These are phyloP conservation scores for Saturnispora gosingensis DNA, from an alignment of 805 yeast genomes.

Conservation along the genomic window DNA sequence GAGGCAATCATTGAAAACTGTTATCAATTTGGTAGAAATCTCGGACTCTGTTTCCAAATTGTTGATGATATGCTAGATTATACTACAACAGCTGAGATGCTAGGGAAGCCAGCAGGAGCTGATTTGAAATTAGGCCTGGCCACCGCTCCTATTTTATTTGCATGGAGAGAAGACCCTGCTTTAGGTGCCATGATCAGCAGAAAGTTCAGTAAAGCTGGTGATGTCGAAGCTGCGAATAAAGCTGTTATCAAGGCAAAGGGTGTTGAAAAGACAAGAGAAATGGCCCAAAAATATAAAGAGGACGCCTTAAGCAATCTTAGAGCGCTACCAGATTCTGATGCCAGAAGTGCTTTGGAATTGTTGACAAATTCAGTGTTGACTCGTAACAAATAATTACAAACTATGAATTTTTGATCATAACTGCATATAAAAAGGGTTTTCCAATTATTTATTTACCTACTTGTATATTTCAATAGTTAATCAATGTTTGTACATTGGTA, in stretches of 20 bases:
- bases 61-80: conserved; percentile 96
- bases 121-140: conserved; percentile 91
- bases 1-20: conserved; percentile 71
- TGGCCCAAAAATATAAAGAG: conserved; percentile 73
- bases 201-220: conserved; percentile 74
- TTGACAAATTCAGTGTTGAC: conserved; percentile 77
- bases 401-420: neutral
- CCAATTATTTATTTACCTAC: neutral
- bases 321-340: conserved; percentile 76
- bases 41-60: conserved; percentile 92
- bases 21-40: conserved; percentile 84
- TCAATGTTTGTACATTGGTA: neutral
- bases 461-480: neutral
- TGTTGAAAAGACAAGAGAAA: conserved; percentile 58
- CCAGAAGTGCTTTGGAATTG: conserved; percentile 78
- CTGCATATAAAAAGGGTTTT: conserved; percentile 1
- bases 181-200: conserved; percentile 78
- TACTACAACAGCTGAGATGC: conserved; percentile 71
- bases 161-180: conserved; percentile 84
- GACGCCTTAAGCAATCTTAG: conserved; percentile 67
- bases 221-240: conserved; percentile 69
- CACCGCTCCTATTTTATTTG: conserved; percentile 91
- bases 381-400: conserved; percentile 48
- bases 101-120: conserved; percentile 96
- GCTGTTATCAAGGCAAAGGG: conserved; percentile 70